Evolutionary conservation across 139 green algal species (phyloP), one percentile per base, ranked within the genome.

Genomic region (Chlorella sorokiniana): DNA sequence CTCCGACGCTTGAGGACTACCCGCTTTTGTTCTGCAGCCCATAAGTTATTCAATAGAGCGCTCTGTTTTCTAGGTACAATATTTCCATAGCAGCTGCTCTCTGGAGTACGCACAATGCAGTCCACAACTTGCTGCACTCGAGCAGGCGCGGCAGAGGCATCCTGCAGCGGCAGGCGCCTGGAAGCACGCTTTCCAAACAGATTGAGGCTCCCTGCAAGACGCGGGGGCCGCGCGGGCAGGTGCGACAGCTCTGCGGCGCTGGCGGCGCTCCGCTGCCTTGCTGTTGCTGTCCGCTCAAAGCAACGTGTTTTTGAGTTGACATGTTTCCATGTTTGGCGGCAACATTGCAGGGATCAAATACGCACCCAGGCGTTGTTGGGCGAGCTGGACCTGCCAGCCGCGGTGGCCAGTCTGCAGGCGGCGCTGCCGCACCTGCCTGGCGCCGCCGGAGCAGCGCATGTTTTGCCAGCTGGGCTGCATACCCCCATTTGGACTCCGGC

Each of bases 221-320:
- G 73, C 18, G 44, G 22, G 18, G 45, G 70, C 27, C n/a, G 70
- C 27, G 23, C 73, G 7, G n/a, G 54, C 73, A 79, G 73, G 73
- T 79, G 73, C 54, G 73, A 0, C 1, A 38, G 42, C 11, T n/a
- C n/a, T 18, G 29, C 42, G 4, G 44, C 18, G 33, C 63, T 37
- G 48, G 23, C 71, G 35, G 3, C 48, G 23, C 25, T 31, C n/a
- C 20, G 27, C 65, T 72, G 35, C 48, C 1, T 33, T 33, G 11
- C 0, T 20, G 14, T 23, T 20, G 3, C 68, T 40, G 3, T 1
- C 25, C n/a, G 40, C 27, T 29, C 0, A 33, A 27, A 18, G 59
- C 29, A 27, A 10, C 23, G 41, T 29, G 31, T 33, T 29, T 1
- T 25, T 40, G 2, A 14, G 62, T 33, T 3, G 7, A 33, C 64